Percentiles rank a stretch among this genome's conserved stretches.
Evolutionary conservation across 768 basidiomycete genomes (phyloP).

Genomic region (Psilocybe azurescens): DNA sequence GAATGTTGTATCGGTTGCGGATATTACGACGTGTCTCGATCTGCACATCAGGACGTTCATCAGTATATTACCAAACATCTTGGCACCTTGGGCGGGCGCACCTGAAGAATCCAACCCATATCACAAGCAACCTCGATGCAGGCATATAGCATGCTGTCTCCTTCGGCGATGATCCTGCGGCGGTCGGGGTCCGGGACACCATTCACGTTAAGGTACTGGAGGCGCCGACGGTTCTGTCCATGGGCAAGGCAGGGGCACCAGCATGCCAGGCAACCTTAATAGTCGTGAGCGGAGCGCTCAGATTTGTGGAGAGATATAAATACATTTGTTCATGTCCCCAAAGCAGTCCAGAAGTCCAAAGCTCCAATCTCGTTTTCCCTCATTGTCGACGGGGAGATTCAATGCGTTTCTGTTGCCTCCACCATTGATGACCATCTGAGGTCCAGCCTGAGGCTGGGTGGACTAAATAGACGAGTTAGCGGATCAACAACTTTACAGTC

Average conservation of each 20-base stretch:
- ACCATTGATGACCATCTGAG: conserved; percentile 20
- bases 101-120: conserved; percentile 27
- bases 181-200: conserved; percentile 23
- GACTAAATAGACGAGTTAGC: background rate
- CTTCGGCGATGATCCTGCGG: conserved; percentile 5
- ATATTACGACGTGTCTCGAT: conserved; percentile 22
- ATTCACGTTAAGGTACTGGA: conserved; percentile 21
- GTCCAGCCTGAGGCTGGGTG: conserved; percentile 15
- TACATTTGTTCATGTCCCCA: conserved; percentile 31
- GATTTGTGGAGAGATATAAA: background rate
- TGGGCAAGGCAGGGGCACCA: conserved; percentile 28
- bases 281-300: background rate
- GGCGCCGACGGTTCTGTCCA: conserved; percentile 21
- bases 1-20: conserved; percentile 24
- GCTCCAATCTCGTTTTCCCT: conserved; percentile 37
- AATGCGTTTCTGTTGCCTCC: conserved; percentile 34
- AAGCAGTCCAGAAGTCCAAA: conserved; percentile 33
- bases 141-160: conserved; percentile 18
- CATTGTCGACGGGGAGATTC: conserved; percentile 27
- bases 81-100: background rate
- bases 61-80: background rate
- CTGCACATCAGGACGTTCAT: conserved; percentile 3
- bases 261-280: conserved; percentile 21
- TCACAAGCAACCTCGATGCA: conserved; percentile 22
- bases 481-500: background rate